A percentile compares a stretch with the other conserved stretches of the same genome.
Evolutionary conservation across 331 rosid species (phyloP).

Genomic region (Rosa hybrid): DNA sequence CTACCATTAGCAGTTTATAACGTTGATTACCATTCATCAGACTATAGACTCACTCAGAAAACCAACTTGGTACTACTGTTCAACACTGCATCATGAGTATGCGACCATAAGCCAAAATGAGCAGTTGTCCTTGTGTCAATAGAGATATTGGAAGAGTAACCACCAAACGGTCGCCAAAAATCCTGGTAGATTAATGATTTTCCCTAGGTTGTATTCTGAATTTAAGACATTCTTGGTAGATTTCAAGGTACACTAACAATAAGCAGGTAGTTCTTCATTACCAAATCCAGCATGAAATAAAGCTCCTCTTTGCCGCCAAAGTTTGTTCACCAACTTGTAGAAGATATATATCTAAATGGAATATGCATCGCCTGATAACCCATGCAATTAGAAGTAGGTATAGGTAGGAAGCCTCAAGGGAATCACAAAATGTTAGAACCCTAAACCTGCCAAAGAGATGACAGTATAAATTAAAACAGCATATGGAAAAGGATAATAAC

Average conservation of each 20-base stretch:
- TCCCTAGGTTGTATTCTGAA: slow-evolving; percentile 37
- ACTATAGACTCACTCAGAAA: slow-evolving; percentile 13
- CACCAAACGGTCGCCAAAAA: not conserved
- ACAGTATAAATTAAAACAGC: slow-evolving; percentile 11
- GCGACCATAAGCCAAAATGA: slow-evolving; percentile 17
- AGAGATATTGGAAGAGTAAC: slow-evolving; percentile 4
- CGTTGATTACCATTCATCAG: slow-evolving; percentile 18
- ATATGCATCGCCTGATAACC: slow-evolving; percentile 41
- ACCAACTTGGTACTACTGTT: slow-evolving; percentile 42
- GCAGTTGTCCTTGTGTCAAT: slow-evolving; percentile 13
- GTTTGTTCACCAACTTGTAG: slow-evolving; percentile 24
- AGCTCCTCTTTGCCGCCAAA: slow-evolving; percentile 28
- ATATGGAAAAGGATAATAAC: not conserved
- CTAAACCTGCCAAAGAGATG: slow-evolving; percentile 57
- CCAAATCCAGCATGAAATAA: slow-evolving; percentile 32
- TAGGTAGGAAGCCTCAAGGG: slow-evolving; percentile 40
- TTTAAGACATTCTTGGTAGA: slow-evolving; percentile 46
- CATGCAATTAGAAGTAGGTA: slow-evolving; percentile 34
- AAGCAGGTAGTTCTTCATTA: slow-evolving; percentile 40
- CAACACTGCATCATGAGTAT: slow-evolving; percentile 40
- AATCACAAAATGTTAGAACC: slow-evolving; percentile 41
- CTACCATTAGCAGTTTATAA: not conserved
- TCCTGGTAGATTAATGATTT: slow-evolving; percentile 8
- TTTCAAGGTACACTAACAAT: slow-evolving; percentile 42
- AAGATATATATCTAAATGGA: slow-evolving; percentile 31